Evolutionary conservation across 306 rosid genomes (phyloP), one percentile per base, ranked within the genome.

Genomic region (Hippophae tibetana): DNA sequence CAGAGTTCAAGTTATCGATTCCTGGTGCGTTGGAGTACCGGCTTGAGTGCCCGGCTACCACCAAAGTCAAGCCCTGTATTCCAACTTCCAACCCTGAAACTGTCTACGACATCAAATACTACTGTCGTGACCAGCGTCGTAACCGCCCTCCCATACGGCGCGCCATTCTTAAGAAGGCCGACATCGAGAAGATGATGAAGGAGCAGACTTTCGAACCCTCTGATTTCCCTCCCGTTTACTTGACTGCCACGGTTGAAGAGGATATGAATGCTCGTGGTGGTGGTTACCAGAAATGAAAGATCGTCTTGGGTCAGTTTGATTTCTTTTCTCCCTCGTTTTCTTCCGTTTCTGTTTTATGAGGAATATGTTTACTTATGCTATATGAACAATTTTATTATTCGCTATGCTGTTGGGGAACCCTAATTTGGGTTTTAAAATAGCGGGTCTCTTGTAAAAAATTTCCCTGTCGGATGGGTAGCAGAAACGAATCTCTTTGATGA

Each of bases 61-160:
- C 26, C 5, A 79, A 75, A 64, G 69, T 77, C 58, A 44, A 67
- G 44, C 70, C 95, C 9, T 47, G 46, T 43, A 18, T 93, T 11
- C 99, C 99, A 52, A 26, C 59, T 65, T 84, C 99, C 65, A 49
- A 80, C 61, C 99, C 99, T 7, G 94, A 93, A 66, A 77, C 83
- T 52, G 99, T 88, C 1, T 93, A 60, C 76, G 97, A 93, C 59
- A 88, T 93, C 71, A 93, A 93, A 66, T 93, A 93, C 74, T 78
- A 57, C 71, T 11, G 71, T 8, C 84, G 99, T 31, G 99, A 92
- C 59, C 99, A 86, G 79, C 86, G 97, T 42, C 99, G 99, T 40
- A 88, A 93, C 78, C 99, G 95, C 10, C 97, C 95, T 47, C 97
- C 97, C 10, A 81, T 79, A 25, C 66, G 72, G 11, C 95, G 90